phyloP scores from a whole-genome alignment of 78 protist species.

The Emiliania huxleyi region DNA sequence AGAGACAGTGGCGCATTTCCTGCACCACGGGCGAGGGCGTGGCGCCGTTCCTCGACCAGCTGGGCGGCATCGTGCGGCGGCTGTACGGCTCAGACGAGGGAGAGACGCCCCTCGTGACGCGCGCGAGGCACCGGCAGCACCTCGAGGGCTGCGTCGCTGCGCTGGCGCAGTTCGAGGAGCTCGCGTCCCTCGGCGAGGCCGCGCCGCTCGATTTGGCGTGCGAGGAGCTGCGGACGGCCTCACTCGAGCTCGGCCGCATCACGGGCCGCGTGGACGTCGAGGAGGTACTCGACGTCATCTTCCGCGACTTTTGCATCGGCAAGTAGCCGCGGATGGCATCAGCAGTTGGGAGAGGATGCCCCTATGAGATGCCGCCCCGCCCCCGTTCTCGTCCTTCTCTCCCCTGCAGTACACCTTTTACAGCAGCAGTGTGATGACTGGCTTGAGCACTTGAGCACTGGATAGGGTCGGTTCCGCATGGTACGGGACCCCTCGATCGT shows the following conservation, averaged over 20 bases:
- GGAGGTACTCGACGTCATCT: conserved; percentile 75
- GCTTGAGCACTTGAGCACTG: no score
- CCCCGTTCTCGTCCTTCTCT: no score
- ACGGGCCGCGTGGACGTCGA: conserved; percentile 72
- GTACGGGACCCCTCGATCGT: no score
- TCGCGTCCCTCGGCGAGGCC: background rate
- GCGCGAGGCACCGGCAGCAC: conserved; percentile 41
- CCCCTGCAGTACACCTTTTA: no score
- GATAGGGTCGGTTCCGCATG: no score
- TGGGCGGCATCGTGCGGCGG: background rate
- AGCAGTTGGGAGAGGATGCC: no score
- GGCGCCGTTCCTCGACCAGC: background rate
- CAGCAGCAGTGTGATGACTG: no score
- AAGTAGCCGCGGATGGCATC: no score
- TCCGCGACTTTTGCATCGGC: conserved; percentile 85
- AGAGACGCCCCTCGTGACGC: conserved; percentile 7
- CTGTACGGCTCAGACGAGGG: conserved; percentile 11
- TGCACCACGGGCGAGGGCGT: conserved; percentile 33
- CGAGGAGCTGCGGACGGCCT: conserved; percentile 71
- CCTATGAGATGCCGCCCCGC: no score
- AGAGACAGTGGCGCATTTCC: background rate
- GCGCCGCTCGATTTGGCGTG: background rate
- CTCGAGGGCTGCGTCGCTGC: background rate
- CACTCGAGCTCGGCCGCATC: conserved; percentile 51
- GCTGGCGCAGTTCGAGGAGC: background rate